phyloP scores from a whole-genome alignment of 768 basidiomycete genomes.

The Favolaschia claudopus region DNA sequence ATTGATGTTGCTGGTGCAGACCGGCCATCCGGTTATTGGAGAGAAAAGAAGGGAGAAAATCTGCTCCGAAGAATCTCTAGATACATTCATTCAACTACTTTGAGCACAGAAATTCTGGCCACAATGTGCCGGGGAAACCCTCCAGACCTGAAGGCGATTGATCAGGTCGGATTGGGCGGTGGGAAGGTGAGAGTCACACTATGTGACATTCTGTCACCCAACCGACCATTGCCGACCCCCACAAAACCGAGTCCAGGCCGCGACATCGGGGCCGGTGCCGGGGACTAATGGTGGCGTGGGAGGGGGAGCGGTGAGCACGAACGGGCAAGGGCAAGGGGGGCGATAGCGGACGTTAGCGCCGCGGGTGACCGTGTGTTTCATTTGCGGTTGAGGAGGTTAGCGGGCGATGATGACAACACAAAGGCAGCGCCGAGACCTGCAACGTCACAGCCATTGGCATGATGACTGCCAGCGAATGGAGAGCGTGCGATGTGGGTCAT shows the following conservation, averaged over 20 bases:
- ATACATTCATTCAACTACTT: too few relatives aligned
- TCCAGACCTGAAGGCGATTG: too few relatives aligned
- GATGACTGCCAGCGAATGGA: constrained; percentile 25
- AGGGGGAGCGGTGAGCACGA: constrained; percentile 5
- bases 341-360: constrained; percentile 9
- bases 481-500: constrained; percentile 5
- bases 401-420: constrained; percentile 2
- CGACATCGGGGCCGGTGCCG: constrained; percentile 4
- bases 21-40: too few relatives aligned
- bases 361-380: constrained; percentile 21
- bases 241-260: constrained; percentile 33
- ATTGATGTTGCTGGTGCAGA: too few relatives aligned
- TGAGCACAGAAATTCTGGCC: too few relatives aligned
- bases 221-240: too few relatives aligned
- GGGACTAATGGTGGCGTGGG: constrained; percentile 25
- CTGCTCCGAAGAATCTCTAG: too few relatives aligned
- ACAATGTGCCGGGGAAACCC: too few relatives aligned
- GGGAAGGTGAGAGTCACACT: too few relatives aligned
- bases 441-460: constrained; percentile 26
- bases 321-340: constrained; percentile 13
- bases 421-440: constrained; percentile 23
- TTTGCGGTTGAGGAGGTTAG: constrained; percentile 14
- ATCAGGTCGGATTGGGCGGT: too few relatives aligned
- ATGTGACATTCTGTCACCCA: too few relatives aligned
- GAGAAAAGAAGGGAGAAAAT: too few relatives aligned